phyloP scores from a whole-genome alignment of 2,329 filamentous ascomycete species.

The Colletotrichum ledebouriae region DNA sequence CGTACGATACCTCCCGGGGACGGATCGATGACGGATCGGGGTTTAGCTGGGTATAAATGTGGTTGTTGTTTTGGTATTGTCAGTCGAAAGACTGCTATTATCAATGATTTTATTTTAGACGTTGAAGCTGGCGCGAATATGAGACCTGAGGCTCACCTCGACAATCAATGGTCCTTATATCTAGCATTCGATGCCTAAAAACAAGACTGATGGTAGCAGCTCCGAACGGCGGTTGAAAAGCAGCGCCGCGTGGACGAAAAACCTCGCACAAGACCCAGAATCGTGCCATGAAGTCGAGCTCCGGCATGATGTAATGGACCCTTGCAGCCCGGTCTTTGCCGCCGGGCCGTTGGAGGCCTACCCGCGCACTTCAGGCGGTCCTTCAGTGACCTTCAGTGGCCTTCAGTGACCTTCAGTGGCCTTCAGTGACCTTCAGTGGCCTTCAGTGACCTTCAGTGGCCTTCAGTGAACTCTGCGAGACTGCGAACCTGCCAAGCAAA shows the following conservation, averaged over 20 bases:
- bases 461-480: slow-evolving; percentile 35
- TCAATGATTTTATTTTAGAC: background rate
- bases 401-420: slow-evolving; percentile 11
- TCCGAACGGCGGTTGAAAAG: slow-evolving; percentile 39
- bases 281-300: slow-evolving; percentile 40
- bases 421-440: background rate
- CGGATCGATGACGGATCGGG: slow-evolving; percentile 37
- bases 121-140: background rate
- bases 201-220: slow-evolving; percentile 21
- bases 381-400: background rate
- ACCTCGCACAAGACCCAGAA: slow-evolving; percentile 34
- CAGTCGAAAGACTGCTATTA: background rate
- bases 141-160: background rate
- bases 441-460: background rate
- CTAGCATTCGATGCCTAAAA: background rate
- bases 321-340: slow-evolving; percentile 38
- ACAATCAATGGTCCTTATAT: slow-evolving; percentile 33
- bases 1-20: slow-evolving; percentile 34
- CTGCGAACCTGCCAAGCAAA: slow-evolving; percentile 41
- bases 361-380: slow-evolving; percentile 3
- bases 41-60: slow-evolving; percentile 23
- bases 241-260: slow-evolving; percentile 29
- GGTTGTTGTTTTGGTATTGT: slow-evolving; percentile 10
- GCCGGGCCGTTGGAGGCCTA: slow-evolving; percentile 16
- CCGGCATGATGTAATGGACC: slow-evolving; percentile 41